phyloP scores from a whole-genome alignment of 768 basidiomycete genomes.

The Tylopilus felleus region DNA sequence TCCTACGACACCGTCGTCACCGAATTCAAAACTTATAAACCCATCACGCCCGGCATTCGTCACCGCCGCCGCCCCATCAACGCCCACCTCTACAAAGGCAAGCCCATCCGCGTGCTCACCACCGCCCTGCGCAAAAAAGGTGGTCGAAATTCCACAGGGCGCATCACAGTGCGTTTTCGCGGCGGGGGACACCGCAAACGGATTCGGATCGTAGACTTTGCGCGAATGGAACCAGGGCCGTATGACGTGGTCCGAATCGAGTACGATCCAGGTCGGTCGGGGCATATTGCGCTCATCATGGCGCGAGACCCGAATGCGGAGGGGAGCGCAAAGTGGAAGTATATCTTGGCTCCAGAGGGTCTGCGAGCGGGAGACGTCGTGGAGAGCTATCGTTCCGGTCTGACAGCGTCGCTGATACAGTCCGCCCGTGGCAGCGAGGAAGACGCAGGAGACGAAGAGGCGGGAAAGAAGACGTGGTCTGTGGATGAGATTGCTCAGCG shows the following conservation, averaged over 20 bases:
- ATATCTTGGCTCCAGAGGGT: conserved; percentile 91
- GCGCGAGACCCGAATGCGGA: conserved; percentile 53
- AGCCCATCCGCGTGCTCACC: conserved; percentile 83
- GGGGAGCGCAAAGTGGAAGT: conserved; percentile 69
- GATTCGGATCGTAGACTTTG: conserved; percentile 84
- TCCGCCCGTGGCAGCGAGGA: conserved; percentile 29
- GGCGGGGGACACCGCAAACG: conserved; percentile 92
- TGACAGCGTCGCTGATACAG: conserved; percentile 68
- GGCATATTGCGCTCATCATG: conserved; percentile 88
- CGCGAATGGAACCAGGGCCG: conserved; percentile 69
- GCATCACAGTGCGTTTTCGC: conserved; percentile 81
- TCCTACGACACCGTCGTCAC: conserved; percentile 41
- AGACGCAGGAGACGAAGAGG: not conserved
- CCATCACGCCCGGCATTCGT: conserved; percentile 80
- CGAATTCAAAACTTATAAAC: conserved; percentile 87
- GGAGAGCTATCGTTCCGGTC: conserved; percentile 79
- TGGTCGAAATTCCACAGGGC: conserved; percentile 79
- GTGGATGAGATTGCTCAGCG: conserved; percentile 23
- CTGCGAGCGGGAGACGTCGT: conserved; percentile 86
- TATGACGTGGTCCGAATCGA: conserved; percentile 93
- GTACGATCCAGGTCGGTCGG: conserved; percentile 92
- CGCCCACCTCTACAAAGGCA: conserved; percentile 78
- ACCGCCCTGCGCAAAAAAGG: conserved; percentile 78
- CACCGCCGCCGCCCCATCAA: conserved; percentile 83
- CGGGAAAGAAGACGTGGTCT: conserved; percentile 12